These are phyloP conservation scores for Kokia cookei DNA, from an alignment of 441 rosid species.

Conservation along the genomic window DNA sequence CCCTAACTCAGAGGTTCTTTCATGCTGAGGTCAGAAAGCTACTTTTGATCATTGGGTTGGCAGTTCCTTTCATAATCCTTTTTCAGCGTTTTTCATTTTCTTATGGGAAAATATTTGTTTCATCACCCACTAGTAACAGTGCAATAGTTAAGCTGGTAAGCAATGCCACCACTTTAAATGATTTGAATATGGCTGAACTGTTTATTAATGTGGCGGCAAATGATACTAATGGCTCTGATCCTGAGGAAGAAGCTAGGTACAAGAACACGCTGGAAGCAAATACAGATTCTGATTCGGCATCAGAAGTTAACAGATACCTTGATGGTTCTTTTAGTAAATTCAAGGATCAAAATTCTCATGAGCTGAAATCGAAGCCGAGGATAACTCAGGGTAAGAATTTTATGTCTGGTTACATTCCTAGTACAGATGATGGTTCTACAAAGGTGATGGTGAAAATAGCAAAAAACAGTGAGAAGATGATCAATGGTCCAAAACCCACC, in stretches of 20 bases:
- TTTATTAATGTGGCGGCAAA: conserved; percentile 10
- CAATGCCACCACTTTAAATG: conserved; percentile 17
- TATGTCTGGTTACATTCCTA: conserved; percentile 1
- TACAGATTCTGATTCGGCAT: conserved; percentile 2
- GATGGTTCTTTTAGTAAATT: background rate
- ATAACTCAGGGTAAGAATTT: conserved; percentile 4
- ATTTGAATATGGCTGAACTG: conserved; percentile 10
- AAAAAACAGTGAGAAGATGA: conserved; percentile 2
- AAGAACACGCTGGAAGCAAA: conserved; percentile 4
- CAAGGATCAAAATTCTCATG: background rate
- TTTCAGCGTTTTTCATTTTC: conserved; percentile 44
- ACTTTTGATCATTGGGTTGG: conserved; percentile 31
- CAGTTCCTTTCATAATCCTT: conserved; percentile 28
- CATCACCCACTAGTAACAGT: conserved; percentile 20
- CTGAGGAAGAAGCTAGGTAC: conserved; percentile 18
- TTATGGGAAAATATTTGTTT: conserved; percentile 17
- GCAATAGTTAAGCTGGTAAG: conserved; percentile 10
- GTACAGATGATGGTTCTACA: conserved; percentile 4
- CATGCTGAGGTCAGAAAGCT: conserved; percentile 38
- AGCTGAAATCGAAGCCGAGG: conserved; percentile 9
- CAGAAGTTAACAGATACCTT: background rate
- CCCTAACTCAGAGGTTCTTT: conserved; percentile 23
- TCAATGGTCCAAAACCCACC: background rate
- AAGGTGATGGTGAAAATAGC: conserved; percentile 8
- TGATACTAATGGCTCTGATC: conserved; percentile 19